phyloP scores from a whole-genome alignment of 164 flowering plant species.

The Vitis labrusca region DNA sequence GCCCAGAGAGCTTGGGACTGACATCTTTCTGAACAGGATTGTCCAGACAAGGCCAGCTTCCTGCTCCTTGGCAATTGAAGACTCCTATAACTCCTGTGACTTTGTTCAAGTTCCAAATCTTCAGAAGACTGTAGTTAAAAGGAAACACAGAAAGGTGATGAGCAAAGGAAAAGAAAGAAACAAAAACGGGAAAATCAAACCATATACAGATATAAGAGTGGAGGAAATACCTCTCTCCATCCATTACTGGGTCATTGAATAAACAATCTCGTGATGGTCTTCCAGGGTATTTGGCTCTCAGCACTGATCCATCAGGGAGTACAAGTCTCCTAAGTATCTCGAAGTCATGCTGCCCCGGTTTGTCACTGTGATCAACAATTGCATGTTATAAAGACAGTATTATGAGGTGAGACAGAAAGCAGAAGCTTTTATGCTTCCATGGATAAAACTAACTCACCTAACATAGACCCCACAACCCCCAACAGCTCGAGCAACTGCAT shows the following conservation, averaged over 20 bases:
- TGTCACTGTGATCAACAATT: constrained; percentile 46
- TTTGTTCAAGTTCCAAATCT: constrained; percentile 74
- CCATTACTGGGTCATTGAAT: constrained; percentile 65
- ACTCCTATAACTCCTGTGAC: constrained; percentile 59
- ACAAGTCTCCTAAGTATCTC: constrained; percentile 61
- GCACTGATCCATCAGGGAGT: constrained; percentile 74
- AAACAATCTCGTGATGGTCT: constrained; percentile 69
- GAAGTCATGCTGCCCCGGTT: constrained; percentile 69
- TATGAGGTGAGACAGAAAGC: background rate
- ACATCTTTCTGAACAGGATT: constrained; percentile 13
- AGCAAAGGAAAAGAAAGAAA: constrained; percentile 1
- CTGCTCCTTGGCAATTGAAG: constrained; percentile 78
- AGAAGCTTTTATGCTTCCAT: background rate
- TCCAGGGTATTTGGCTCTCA: constrained; percentile 65
- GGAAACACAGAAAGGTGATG: background rate
- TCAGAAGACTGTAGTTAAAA: constrained; percentile 44
- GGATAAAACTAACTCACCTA: constrained; percentile 34
- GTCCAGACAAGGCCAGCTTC: constrained; percentile 54
- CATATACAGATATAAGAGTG: background rate
- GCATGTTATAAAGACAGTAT: background rate
- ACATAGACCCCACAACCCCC: constrained; percentile 70
- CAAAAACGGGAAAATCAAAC: background rate
- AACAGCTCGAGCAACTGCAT: constrained; percentile 70
- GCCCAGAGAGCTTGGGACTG: constrained; percentile 26
- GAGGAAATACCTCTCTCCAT: constrained; percentile 48